Conservation (phyloP, 768 basidiomycete genomes). For the Lactifluus hygrophoroides region DNA sequence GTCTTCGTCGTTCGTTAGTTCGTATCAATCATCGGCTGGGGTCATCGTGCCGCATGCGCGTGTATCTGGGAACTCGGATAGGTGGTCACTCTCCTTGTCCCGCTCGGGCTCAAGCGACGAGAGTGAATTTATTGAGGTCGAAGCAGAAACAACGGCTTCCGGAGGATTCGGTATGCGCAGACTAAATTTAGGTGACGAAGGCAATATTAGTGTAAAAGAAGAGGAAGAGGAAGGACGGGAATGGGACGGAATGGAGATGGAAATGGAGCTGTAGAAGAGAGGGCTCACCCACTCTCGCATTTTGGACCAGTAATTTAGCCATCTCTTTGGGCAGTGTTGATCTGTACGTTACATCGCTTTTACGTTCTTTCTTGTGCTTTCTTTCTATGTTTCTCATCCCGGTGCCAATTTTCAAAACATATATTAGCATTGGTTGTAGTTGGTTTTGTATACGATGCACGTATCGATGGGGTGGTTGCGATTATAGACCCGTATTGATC, state of each 20-base stretch:
- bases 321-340: not conserved
- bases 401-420: not conserved
- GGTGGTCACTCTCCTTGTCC: conserved; percentile 28
- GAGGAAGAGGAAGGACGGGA: conserved; percentile 36
- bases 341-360: conserved; percentile 8
- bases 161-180: conserved; percentile 25
- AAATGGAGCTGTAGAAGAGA: conserved; percentile 49
- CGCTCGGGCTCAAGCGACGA: conserved; percentile 31
- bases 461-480: too few species aligned
- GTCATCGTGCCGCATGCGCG: conserved; percentile 3
- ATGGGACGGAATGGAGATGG: conserved; percentile 51
- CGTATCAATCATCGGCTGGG: conserved; percentile 10
- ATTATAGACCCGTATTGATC: too few species aligned
- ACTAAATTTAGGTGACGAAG: conserved; percentile 34
- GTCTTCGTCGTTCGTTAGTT: conserved; percentile 24
- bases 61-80: conserved; percentile 26
- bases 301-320: not conserved
- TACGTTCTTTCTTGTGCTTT: not conserved
- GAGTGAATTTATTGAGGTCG: conserved; percentile 23
- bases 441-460: too few species aligned
- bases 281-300: not conserved
- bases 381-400: not conserved
- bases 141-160: conserved; percentile 1
- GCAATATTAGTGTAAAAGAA: conserved; percentile 37
- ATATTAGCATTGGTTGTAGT: not conserved